A percentile compares a stretch with the other conserved stretches of the same genome.
phyloP scores from a whole-genome alignment of 257 asterid genomes.

The Parsonsia alboflavescens region DNA sequence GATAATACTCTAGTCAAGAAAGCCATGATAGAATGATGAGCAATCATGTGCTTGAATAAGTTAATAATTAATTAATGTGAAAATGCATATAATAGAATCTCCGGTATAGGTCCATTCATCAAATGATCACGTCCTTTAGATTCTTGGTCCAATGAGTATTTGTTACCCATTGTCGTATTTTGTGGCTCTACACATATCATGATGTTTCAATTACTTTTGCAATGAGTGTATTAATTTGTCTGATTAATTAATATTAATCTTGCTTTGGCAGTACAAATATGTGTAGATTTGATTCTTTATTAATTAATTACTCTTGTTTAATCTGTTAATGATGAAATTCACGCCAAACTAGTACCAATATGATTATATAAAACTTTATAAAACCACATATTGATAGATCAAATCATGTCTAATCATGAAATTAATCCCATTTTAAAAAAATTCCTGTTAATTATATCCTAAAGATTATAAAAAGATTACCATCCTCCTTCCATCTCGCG shows the following conservation, averaged over 20 bases:
- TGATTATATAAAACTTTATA: not conserved
- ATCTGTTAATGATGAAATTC: not conserved
- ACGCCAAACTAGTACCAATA: not conserved
- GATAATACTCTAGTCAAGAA: not conserved
- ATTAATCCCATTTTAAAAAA: not conserved
- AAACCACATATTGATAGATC: no score
- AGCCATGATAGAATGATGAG: slow-evolving; percentile 11
- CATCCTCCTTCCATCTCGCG: no score
- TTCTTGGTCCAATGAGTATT: not conserved
- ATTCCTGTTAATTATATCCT: no score
- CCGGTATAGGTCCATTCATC: no score
- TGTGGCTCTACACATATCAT: slow-evolving; percentile 13
- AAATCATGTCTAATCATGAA: not conserved
- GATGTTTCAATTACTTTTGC: slow-evolving; percentile 6
- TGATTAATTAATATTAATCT: not conserved
- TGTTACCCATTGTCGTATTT: not conserved
- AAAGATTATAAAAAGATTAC: no score
- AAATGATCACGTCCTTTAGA: not conserved
- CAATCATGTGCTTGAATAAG: slow-evolving; percentile 15
- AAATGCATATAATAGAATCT: no score
- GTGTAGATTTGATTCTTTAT: no score
- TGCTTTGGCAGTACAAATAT: no score
- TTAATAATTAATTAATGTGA: not conserved
- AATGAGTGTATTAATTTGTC: not conserved
- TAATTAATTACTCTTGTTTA: not conserved